Conservation (phyloP, 306 rosid species). For the Geum urbanum region DNA sequence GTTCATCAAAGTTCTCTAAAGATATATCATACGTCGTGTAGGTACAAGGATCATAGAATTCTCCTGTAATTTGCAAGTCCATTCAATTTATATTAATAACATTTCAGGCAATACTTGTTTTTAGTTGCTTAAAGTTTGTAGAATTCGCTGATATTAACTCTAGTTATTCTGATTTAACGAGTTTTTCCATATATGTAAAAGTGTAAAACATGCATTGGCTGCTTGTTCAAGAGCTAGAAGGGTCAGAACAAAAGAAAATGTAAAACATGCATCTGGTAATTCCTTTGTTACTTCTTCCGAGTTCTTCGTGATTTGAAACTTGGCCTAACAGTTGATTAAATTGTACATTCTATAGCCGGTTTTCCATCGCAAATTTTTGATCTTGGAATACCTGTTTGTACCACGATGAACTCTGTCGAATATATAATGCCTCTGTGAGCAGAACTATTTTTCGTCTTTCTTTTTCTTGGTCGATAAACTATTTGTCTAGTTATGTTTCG, state of each 20-base stretch:
- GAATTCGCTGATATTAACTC: not conserved
- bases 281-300: not conserved
- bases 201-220: too few species aligned
- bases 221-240: too few species aligned
- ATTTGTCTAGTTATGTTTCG: too few species aligned
- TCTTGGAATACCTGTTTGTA: too few species aligned
- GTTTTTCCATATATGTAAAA: not conserved
- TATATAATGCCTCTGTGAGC: too few species aligned
- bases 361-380: too few species aligned
- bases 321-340: not conserved
- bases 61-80: constrained; percentile 10
- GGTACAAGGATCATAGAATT: constrained; percentile 1
- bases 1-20: not conserved
- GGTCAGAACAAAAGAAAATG: too few species aligned
- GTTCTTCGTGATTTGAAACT: not conserved
- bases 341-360: not conserved
- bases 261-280: not conserved
- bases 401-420: too few species aligned
- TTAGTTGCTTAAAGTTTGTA: not conserved
- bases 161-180: not conserved
- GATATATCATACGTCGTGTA: not conserved
- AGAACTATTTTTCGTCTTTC: too few species aligned
- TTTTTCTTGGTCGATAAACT: too few species aligned
- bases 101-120: not conserved
- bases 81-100: not conserved